These are phyloP conservation scores for Rubia peregrina DNA, from an alignment of 305 asterid species.

Conservation along the genomic window DNA sequence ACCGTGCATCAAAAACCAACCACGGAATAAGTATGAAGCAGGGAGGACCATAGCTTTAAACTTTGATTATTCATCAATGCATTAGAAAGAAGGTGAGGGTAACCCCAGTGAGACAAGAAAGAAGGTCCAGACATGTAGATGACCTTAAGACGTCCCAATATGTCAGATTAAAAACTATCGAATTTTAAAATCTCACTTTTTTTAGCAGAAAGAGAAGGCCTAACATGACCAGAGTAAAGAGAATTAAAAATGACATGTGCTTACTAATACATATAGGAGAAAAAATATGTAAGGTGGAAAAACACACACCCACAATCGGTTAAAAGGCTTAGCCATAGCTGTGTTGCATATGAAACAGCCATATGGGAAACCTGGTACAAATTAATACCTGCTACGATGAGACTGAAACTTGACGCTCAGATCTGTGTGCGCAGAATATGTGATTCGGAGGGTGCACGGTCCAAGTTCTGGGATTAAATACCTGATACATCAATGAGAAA, in stretches of 20 bases:
- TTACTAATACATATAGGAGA: neutral
- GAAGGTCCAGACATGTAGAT: neutral
- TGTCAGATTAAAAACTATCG: neutral
- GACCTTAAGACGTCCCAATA: neutral
- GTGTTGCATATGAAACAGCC: neutral
- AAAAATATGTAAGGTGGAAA: neutral
- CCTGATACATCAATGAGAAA: conserved; percentile 26
- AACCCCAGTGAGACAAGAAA: neutral
- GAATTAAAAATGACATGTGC: neutral
- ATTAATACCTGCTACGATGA: conserved; percentile 78
- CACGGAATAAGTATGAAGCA: neutral
- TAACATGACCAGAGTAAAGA: neutral
- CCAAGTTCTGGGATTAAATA: conserved; percentile 84
- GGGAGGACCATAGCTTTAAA: neutral
- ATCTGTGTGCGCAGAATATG: conserved; percentile 92
- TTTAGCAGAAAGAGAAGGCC: neutral
- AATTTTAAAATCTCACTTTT: neutral
- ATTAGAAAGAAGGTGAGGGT: neutral
- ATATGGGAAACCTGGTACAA: neutral
- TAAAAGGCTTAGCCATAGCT: neutral
- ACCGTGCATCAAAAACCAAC: neutral
- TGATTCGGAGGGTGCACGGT: conserved; percentile 74
- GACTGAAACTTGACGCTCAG: conserved; percentile 87
- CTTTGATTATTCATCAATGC: neutral
- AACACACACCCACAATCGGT: neutral